Conservation (phyloP, 345 rosid genomes). For the Bruguiera sexangula region DNA sequence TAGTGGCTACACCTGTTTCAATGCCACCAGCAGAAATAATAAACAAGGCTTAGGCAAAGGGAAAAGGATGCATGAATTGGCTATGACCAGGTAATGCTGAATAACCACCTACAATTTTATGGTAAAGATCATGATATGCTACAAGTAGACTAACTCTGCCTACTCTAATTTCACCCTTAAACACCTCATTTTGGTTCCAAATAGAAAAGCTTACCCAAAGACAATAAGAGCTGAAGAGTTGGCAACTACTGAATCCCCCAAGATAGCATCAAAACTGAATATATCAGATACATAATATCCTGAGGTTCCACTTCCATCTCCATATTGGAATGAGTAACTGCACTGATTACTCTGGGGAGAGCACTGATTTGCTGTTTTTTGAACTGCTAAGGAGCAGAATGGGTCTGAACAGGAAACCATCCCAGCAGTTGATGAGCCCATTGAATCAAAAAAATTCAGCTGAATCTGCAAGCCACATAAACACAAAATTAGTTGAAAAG, state of each 20-base stretch:
- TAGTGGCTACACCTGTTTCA: slow-evolving; percentile 36
- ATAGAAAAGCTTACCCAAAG: slow-evolving; percentile 66
- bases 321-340: slow-evolving; percentile 79
- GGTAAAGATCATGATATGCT: no score
- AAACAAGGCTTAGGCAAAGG: not conserved
- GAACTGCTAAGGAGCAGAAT: slow-evolving; percentile 37
- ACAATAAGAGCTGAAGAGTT: slow-evolving; percentile 78
- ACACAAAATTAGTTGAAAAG: slow-evolving; percentile 2
- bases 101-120: no score
- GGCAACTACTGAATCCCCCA: slow-evolving; percentile 58
- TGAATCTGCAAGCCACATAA: slow-evolving; percentile 47
- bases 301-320: slow-evolving; percentile 93
- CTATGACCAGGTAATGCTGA: no score
- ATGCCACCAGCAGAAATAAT: slow-evolving; percentile 9
- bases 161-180: not conserved
- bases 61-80: not conserved
- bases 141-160: not conserved
- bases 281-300: slow-evolving; percentile 77
- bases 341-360: slow-evolving; percentile 64
- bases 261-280: slow-evolving; percentile 64
- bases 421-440: slow-evolving; percentile 63
- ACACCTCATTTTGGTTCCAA: not conserved
- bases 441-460: slow-evolving; percentile 71
- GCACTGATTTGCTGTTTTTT: slow-evolving; percentile 65
- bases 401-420: slow-evolving; percentile 52